Evolutionary conservation across 2,329 filamentous ascomycete genomes (phyloP).

Genomic region (Aciculosporium take): DNA sequence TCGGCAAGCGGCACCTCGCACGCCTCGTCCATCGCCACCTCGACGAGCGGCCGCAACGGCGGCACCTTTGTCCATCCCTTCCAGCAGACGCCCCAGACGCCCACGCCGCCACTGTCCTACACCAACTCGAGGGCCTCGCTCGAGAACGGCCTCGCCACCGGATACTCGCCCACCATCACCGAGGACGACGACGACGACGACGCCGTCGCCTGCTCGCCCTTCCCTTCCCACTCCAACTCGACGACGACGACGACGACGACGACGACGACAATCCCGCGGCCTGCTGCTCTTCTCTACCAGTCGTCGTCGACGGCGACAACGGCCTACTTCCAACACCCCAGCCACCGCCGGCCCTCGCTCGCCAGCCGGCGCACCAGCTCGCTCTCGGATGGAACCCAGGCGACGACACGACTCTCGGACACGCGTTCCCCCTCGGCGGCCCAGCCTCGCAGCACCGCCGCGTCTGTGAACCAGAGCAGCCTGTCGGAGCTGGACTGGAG

Average conservation of each 20-base stretch:
- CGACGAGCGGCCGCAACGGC: conserved; percentile 33
- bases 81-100: conserved; percentile 47
- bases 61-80: conserved; percentile 48
- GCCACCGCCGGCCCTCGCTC: conserved; percentile 17
- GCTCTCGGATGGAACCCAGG: conserved; percentile 19
- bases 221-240: conserved; percentile 7
- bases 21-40: conserved; percentile 36
- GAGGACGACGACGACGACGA: conserved; percentile 36
- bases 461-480: conserved; percentile 26
- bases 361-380: conserved; percentile 22
- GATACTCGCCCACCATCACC: conserved; percentile 39
- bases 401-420: conserved; percentile 13
- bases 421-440: conserved; percentile 16
- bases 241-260: too few species aligned
- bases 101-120: conserved; percentile 45
- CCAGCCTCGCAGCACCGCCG: conserved; percentile 26
- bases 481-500: conserved; percentile 33
- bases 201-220: conserved; percentile 10
- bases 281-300: conserved; percentile 2
- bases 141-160: conserved; percentile 22
- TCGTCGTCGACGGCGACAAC: too few species aligned
- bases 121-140: conserved; percentile 41
- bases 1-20: conserved; percentile 46
- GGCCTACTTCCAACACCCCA: conserved; percentile 8
- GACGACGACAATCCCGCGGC: conserved; percentile 7